Percentiles rank a stretch among this genome's conserved stretches.
Evolutionary conservation across 2,329 filamentous ascomycete species (phyloP).

Genomic region (Chaetomiaceae sp.): DNA sequence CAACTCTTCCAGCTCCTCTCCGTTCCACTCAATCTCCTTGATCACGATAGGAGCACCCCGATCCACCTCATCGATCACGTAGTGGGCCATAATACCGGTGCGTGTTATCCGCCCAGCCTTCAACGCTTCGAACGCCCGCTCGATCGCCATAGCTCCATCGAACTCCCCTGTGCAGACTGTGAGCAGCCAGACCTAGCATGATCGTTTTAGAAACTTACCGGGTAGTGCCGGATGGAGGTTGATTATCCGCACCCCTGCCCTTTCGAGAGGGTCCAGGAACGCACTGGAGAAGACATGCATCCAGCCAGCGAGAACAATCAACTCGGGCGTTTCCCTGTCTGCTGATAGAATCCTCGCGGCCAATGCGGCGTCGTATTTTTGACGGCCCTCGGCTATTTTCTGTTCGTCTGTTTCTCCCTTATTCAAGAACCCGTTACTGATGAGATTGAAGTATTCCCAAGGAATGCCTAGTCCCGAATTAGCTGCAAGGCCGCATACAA

Average conservation of each 20-base stretch:
- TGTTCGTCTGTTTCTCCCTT: conserved; percentile 49
- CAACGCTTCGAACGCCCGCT: conserved; percentile 71
- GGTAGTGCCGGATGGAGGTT: conserved; percentile 77
- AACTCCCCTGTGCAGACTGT: no score
- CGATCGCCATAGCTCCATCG: conserved; percentile 73
- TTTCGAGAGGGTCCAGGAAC: conserved; percentile 66
- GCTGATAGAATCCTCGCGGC: conserved; percentile 58
- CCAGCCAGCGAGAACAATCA: conserved; percentile 80
- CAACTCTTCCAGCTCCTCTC: no score
- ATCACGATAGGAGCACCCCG: conserved; percentile 69
- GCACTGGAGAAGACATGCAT: conserved; percentile 74
- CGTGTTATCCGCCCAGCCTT: conserved; percentile 56
- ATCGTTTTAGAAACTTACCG: conserved; percentile 46
- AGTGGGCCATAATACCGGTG: conserved; percentile 87
- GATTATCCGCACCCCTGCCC: conserved; percentile 63
- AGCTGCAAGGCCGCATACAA: no score
- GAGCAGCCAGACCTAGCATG: no score
- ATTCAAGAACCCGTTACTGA: conserved; percentile 61
- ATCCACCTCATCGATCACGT: conserved; percentile 77
- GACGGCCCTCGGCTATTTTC: conserved; percentile 53
- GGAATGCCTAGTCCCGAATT: no score
- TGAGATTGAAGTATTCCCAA: conserved; percentile 75
- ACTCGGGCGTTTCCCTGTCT: conserved; percentile 57
- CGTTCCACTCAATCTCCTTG: conserved; percentile 64
- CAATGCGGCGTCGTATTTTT: conserved; percentile 70